Evolutionary conservation across 2,329 filamentous ascomycete species (phyloP), one percentile per base, ranked within the genome.

Genomic region (Sclerotinia trifoliorum): DNA sequence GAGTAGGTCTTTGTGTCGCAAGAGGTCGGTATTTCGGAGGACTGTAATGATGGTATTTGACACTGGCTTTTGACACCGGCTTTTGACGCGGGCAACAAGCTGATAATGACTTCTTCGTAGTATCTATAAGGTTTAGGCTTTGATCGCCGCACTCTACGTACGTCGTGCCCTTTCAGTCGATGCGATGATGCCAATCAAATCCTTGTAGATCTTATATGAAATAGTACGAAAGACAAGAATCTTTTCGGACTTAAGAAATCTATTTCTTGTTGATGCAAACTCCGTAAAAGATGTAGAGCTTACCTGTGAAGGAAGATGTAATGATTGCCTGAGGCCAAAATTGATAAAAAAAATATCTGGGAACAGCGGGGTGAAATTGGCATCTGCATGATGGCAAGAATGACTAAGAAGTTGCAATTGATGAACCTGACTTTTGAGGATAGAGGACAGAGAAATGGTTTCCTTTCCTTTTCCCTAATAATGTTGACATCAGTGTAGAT

Each of bases 161-260:
- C 11, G 35, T 8, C 24, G 21, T 42, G 13, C 39, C 39, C 39
- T 42, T 42, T 42, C 11, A 24, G 19, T 42, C 54, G 10, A 35
- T 61, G 57, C 54, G 10, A 35, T 61, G 57, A 48, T 32, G 35
- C 55, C 55, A 57, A 57, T 57, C 55, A 42, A 57, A 57, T 42
- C 55, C 55, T 57, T n/a, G 55, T 26, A 19, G 55, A 42, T 42
- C 6, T 42, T 42, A 42, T 39, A 35, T 35, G 35, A 35, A 35
- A 10, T 35, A 35, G 7, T 24, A 39, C 17, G 35, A 57, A n/a
- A 15, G 26, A 26, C n/a, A 26, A 17, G 55, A 24, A 44, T 39
- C 54, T 17, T 51, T 57, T 61, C 57, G 57, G 57, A 48, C 44
- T 29, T 61, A 57, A 57, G 55, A n/a, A 42, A 42, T 57, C 55